A percentile compares a stretch with the other conserved stretches of the same genome.
These are phyloP conservation scores for Chlorella sp. DNA, from an alignment of 139 green algal species.

Conservation along the genomic window DNA sequence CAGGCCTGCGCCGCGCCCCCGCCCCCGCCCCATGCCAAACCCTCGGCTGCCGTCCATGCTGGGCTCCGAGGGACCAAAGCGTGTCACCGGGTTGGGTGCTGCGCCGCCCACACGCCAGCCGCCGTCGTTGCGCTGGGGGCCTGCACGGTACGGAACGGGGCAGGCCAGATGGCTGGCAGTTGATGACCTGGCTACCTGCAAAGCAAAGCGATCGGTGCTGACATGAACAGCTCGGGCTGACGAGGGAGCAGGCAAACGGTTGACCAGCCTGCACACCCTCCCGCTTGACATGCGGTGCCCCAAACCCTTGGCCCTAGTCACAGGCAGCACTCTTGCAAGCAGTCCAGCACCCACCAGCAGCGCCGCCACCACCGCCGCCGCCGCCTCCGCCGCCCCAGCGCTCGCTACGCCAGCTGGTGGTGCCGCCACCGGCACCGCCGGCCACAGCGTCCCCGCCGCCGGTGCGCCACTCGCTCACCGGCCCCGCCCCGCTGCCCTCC, in stretches of 20 bases:
- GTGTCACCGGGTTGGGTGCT: background rate
- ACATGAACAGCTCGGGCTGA: background rate
- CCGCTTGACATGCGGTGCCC: too few species aligned
- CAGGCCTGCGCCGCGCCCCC: background rate
- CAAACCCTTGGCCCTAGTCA: too few species aligned
- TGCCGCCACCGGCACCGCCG: background rate
- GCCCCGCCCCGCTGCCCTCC: background rate
- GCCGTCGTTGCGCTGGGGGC: constrained; percentile 10
- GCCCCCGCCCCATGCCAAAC: constrained; percentile 47
- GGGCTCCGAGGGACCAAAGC: constrained; percentile 22
- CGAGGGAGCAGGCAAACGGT: background rate
- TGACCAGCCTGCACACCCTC: too few species aligned
- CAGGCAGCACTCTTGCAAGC: background rate
- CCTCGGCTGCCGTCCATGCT: constrained; percentile 44
- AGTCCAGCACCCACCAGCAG: background rate
- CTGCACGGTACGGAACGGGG: background rate
- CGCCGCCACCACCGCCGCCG: background rate
- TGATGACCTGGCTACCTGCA: too few species aligned
- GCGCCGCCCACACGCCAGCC: constrained; percentile 33
- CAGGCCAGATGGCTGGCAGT: too few species aligned
- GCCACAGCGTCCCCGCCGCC: background rate
- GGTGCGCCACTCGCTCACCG: constrained; percentile 8
- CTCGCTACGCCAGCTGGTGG: constrained; percentile 41
- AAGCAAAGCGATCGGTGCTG: background rate
- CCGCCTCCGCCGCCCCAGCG: constrained; percentile 31